Conservation (phyloP, 257 asterid species). For the Ilex aquifolium region DNA sequence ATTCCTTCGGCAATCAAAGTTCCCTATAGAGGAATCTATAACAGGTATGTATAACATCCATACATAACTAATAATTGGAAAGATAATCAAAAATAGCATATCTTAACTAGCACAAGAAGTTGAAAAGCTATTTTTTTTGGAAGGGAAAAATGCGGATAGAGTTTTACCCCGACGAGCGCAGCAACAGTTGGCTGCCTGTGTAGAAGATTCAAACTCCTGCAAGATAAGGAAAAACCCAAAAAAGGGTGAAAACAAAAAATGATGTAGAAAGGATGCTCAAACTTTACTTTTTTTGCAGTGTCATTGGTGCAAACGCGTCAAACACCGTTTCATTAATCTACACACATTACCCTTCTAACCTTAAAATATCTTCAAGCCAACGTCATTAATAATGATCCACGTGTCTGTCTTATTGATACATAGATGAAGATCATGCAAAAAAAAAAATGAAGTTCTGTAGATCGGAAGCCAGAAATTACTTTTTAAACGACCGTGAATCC, state of each 20-base stretch:
- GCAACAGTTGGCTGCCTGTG: conserved; percentile 58
- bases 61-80: too few species aligned
- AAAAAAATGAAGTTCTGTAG: conserved; percentile 7
- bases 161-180: conserved; percentile 78
- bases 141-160: not conserved
- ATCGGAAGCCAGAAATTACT: conserved; percentile 32
- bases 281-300: not conserved
- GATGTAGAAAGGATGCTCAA: not conserved
- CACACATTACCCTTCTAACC: not conserved
- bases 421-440: not conserved
- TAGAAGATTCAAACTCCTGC: conserved; percentile 71
- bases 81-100: too few species aligned
- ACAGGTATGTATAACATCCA: too few species aligned
- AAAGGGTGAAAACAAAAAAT: not conserved
- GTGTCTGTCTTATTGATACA: not conserved
- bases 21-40: too few species aligned
- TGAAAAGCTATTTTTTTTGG: not conserved
- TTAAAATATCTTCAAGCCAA: not conserved
- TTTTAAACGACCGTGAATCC: conserved; percentile 58
- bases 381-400: not conserved
- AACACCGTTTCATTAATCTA: not conserved
- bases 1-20: too few species aligned
- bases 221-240: conserved; percentile 5
- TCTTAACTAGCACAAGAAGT: too few species aligned
- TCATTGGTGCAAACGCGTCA: not conserved